Percentiles rank a stretch among this genome's conserved stretches.
phyloP scores from a whole-genome alignment of 495 filamentous ascomycete genomes.

The Neurospora sp. region DNA sequence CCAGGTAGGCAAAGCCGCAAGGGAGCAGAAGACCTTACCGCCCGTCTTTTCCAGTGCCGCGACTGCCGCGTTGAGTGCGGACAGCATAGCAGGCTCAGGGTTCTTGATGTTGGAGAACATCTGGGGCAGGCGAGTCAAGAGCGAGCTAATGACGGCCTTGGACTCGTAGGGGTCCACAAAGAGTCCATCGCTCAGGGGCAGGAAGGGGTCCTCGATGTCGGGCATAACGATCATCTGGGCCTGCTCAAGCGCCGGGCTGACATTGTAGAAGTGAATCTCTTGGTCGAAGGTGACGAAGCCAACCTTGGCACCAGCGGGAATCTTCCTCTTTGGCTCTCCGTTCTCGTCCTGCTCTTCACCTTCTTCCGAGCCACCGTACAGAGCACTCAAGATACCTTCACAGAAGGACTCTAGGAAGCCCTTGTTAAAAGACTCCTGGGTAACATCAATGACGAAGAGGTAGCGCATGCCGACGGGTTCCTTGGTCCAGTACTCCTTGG shows the following conservation, averaged over 20 bases:
- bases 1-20: slow-evolving; percentile 76
- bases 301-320: slow-evolving; percentile 75
- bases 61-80: slow-evolving; percentile 71
- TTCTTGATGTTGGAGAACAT: slow-evolving; percentile 82
- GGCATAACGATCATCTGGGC: slow-evolving; percentile 99
- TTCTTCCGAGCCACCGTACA: slow-evolving; percentile 57
- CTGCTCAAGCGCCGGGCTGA: slow-evolving; percentile 68
- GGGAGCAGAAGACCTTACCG: slow-evolving; percentile 84
- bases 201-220: slow-evolving; percentile 93
- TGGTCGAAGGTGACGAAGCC: slow-evolving; percentile 94
- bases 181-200: slow-evolving; percentile 80
- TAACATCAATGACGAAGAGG: slow-evolving; percentile 89
- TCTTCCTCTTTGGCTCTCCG: slow-evolving; percentile 47
- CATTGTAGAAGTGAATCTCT: slow-evolving; percentile 95
- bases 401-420: slow-evolving; percentile 89
- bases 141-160: slow-evolving; percentile 72
- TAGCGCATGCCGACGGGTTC: slow-evolving; percentile 80
- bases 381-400: slow-evolving; percentile 71
- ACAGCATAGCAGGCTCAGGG: slow-evolving; percentile 78
- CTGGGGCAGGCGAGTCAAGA: slow-evolving; percentile 68
- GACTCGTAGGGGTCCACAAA: slow-evolving; percentile 96
- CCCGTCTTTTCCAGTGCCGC: slow-evolving; percentile 74
- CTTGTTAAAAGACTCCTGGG: slow-evolving; percentile 77
- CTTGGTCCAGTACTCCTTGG: slow-evolving; percentile 98
- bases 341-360: slow-evolving; percentile 41